A percentile compares a stretch with the other conserved stretches of the same genome.
These are phyloP conservation scores for Hibiscus syriacus DNA, from an alignment of 345 rosid species.

Conservation along the genomic window DNA sequence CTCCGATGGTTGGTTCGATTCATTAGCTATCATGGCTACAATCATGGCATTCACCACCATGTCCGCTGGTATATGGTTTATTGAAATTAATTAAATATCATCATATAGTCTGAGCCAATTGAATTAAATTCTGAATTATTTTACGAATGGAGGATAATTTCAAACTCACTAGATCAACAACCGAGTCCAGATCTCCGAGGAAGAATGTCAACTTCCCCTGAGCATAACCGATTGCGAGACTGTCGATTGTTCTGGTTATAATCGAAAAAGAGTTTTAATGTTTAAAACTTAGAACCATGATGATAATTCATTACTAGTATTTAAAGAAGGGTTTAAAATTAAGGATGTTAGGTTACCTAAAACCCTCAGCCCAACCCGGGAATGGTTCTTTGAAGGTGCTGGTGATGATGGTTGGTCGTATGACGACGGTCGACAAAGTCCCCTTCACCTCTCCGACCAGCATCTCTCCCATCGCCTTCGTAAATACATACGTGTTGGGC, in stretches of 20 bases:
- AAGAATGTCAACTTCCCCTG: conserved; percentile 74
- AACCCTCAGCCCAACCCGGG: conserved; percentile 84
- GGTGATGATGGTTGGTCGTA: conserved; percentile 63
- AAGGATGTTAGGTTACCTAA: conserved; percentile 23
- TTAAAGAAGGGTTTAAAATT: no score
- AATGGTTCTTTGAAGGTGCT: conserved; percentile 72
- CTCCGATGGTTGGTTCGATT: conserved; percentile 15
- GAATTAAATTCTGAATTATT: no score
- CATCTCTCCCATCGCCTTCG: conserved; percentile 89
- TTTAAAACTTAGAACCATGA: no score
- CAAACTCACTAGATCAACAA: conserved; percentile 57
- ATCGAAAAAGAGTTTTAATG: neutral
- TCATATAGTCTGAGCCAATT: no score
- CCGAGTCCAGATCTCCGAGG: conserved; percentile 48
- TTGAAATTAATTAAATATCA: no score
- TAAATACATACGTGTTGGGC: conserved; percentile 79
- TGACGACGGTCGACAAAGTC: conserved; percentile 35
- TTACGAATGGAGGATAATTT: no score
- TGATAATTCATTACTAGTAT: no score
- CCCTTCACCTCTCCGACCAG: conserved; percentile 38
- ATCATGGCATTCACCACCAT: conserved; percentile 74
- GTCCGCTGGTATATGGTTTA: conserved; percentile 63
- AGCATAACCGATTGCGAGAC: conserved; percentile 58
- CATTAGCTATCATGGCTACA: conserved; percentile 48
- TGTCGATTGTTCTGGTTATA: conserved; percentile 64